Evolutionary conservation across 768 basidiomycete species (phyloP).

Genomic region (Galerina marginata): DNA sequence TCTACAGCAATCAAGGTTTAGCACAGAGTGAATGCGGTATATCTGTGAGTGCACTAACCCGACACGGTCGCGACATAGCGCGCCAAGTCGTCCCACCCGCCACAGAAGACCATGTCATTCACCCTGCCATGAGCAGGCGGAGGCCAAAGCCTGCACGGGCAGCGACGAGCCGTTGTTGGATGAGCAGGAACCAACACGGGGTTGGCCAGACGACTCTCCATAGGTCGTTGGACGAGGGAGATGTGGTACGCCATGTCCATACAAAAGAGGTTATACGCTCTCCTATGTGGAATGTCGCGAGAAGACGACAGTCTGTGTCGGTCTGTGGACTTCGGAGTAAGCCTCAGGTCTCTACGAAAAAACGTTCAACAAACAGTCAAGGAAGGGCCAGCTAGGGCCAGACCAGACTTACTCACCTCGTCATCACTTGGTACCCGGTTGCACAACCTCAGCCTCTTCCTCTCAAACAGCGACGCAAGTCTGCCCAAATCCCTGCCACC

Average conservation of each 20-base stretch:
- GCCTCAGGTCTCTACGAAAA: too few relatives aligned
- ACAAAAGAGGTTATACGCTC: slow-evolving; percentile 73
- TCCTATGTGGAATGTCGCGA: slow-evolving; percentile 81
- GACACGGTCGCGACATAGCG: slow-evolving; percentile 85
- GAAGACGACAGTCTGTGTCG: slow-evolving; percentile 46
- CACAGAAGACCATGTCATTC: slow-evolving; percentile 82
- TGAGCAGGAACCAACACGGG: background rate
- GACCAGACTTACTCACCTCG: too few relatives aligned
- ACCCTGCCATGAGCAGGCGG: slow-evolving; percentile 72
- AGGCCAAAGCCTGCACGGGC: slow-evolving; percentile 76
- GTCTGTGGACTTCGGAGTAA: slow-evolving; percentile 35
- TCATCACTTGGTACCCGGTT: too few relatives aligned
- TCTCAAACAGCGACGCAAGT: too few relatives aligned
- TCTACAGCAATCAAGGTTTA: slow-evolving; percentile 44
- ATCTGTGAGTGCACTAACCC: slow-evolving; percentile 44
- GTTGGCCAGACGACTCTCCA: slow-evolving; percentile 52
- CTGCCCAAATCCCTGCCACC: too few relatives aligned
- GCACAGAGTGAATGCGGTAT: slow-evolving; percentile 6
- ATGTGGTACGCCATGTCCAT: slow-evolving; percentile 74
- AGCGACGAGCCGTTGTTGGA: slow-evolving; percentile 61
- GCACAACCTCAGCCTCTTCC: too few relatives aligned
- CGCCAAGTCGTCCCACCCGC: slow-evolving; percentile 66
- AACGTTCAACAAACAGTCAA: too few relatives aligned
- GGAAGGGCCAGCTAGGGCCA: too few relatives aligned
- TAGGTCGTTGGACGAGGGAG: slow-evolving; percentile 64